Evolutionary conservation across 257 asterid species (phyloP), one percentile per base, ranked within the genome.

Genomic region (Eucommia ulmoides): DNA sequence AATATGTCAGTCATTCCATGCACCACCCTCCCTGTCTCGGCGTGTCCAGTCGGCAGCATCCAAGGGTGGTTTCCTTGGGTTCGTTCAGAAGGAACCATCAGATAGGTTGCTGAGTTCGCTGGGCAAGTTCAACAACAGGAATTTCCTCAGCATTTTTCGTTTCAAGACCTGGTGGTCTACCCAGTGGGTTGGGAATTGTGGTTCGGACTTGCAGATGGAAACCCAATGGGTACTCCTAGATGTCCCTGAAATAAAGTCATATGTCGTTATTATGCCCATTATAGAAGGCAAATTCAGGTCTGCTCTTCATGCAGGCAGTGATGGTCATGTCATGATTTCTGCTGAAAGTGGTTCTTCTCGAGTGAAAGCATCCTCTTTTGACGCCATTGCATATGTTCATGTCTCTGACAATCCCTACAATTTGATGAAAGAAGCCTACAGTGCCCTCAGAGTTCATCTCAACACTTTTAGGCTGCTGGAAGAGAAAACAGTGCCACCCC

Each of bases 111-210:
- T 59, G 7, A 78, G 72, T 41, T 77, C 95, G 26, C 60, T 82
- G 17, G 94, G 94, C 0, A 70, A 66, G 33, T 79, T 82, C 71
- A 42, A 58, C 15, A 53, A 24, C 57, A 46, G 94, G 63, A 83
- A 82, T 23, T 82, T 82, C 58, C 73, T 82, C 45, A 82, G 94
- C 74, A 70, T 82, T 58, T 82, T 82, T 83, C 54, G 93, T 60
- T 82, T 82, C 74, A 82, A 82, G 48, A 82, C 93, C 0, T 82
- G 93, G 93, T 82, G 93, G 93, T 82, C 93, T 1, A 82, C 93
- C 47, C 93, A 82, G 53, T 82, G 93, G 88, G 74, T 70, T 2
- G 88, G 93, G 0, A 69, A 21, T 10, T 69, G 83, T 12, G 88
- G 93, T 2, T 82, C 93, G 3, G 85, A 82, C 59, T 22, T 82